Conservation (phyloP, 2,329 filamentous ascomycete species). For the Ceratocystis destructans region DNA sequence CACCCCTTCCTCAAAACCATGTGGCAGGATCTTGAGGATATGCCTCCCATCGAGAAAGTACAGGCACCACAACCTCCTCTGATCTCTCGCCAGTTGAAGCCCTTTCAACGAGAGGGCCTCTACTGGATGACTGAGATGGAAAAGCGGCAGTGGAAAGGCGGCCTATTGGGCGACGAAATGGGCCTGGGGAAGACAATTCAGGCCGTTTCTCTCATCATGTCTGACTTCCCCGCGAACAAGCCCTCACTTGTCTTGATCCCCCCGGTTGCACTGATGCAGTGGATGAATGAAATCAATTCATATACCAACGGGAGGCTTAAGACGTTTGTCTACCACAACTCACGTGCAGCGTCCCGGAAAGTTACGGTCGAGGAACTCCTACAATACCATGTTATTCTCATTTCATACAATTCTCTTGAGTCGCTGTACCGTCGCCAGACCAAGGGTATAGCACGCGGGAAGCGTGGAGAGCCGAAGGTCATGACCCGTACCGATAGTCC, state of each 20-base stretch:
- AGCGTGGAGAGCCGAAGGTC: neutral
- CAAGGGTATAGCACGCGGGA: constrained; percentile 58
- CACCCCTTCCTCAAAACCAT: constrained; percentile 72
- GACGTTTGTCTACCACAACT: constrained; percentile 80
- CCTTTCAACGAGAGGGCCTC: constrained; percentile 85
- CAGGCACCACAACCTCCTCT: constrained; percentile 41
- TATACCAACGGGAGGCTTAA: constrained; percentile 83
- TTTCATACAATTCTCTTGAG: constrained; percentile 87
- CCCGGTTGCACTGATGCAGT: constrained; percentile 90
- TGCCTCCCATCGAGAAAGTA: constrained; percentile 49
- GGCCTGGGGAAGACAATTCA: constrained; percentile 98
- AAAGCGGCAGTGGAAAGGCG: constrained; percentile 69
- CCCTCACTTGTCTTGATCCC: constrained; percentile 83
- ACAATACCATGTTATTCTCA: constrained; percentile 86
- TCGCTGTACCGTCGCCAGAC: constrained; percentile 85
- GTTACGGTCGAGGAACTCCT: constrained; percentile 62
- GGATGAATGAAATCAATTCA: constrained; percentile 66
- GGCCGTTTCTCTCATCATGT: constrained; percentile 95
- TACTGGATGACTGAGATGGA: constrained; percentile 94
- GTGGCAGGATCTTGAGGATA: constrained; percentile 64
- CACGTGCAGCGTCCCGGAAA: constrained; percentile 68
- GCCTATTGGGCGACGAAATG: constrained; percentile 94
- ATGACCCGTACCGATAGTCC: constrained; percentile 33
- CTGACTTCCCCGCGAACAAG: constrained; percentile 71
- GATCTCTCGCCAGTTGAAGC: constrained; percentile 75